These are phyloP conservation scores for Globisporangium barbulae DNA, from an alignment of 352 stramenopile species.

Conservation along the genomic window DNA sequence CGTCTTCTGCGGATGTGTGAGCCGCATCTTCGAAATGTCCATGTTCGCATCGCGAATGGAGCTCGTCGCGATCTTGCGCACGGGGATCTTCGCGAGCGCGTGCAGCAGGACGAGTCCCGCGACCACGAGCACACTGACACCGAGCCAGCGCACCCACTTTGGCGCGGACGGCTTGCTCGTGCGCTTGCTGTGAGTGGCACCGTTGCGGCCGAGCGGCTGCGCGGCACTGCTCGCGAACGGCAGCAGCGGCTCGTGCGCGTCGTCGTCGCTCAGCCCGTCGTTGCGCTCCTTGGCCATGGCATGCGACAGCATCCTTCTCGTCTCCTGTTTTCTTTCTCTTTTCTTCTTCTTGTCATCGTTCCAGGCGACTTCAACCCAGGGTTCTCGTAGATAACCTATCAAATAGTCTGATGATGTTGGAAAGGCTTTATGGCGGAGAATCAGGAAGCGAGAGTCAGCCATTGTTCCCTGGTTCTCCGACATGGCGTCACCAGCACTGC, in stretches of 20 bases:
- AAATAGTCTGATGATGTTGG: background rate
- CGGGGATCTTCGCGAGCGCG: slow-evolving; percentile 45
- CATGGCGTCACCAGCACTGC: background rate
- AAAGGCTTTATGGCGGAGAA: background rate
- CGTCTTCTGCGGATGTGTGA: slow-evolving; percentile 33
- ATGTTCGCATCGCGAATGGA: slow-evolving; percentile 62
- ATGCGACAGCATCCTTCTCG: slow-evolving; percentile 12
- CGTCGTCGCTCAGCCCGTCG: slow-evolving; percentile 9
- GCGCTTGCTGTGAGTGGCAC: background rate
- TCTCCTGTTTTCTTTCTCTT: background rate
- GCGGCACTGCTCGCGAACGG: slow-evolving; percentile 10
- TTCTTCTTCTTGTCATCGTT: too few relatives aligned
- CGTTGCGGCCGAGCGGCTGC: background rate
- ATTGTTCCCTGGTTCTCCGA: background rate
- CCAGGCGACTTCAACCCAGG: slow-evolving; percentile 12
- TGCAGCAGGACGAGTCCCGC: slow-evolving; percentile 33
- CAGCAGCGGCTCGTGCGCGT: slow-evolving; percentile 17
- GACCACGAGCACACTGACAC: slow-evolving; percentile 13
- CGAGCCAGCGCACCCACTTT: slow-evolving; percentile 13
- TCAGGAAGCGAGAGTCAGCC: slow-evolving; percentile 3
- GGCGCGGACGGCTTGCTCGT: background rate
- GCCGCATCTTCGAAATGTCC: slow-evolving; percentile 53
- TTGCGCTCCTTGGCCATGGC: slow-evolving; percentile 17
- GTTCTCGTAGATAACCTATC: background rate
- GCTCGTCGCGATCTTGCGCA: slow-evolving; percentile 46